phyloP scores from a whole-genome alignment of 768 basidiomycete genomes.

The Boletus subcaerulescens region DNA sequence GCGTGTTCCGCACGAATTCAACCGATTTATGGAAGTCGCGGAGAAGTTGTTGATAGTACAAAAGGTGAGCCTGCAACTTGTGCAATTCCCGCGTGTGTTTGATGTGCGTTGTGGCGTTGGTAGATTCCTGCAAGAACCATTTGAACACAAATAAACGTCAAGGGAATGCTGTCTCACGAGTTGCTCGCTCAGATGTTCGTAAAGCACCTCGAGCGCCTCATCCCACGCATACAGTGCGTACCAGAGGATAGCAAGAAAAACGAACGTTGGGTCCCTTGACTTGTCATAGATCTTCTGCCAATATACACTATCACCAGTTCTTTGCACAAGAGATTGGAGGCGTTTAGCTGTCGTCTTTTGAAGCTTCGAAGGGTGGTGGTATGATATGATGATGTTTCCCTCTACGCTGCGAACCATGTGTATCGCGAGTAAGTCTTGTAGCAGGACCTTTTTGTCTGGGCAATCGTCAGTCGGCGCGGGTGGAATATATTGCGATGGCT shows the following conservation, averaged over 20 bases:
- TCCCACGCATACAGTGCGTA: slow-evolving; percentile 63
- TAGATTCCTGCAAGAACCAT: slow-evolving; percentile 39
- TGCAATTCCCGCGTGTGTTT: slow-evolving; percentile 51
- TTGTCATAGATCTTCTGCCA: slow-evolving; percentile 33
- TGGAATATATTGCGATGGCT: not conserved
- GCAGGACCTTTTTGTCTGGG: slow-evolving; percentile 22
- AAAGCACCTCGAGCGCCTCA: slow-evolving; percentile 51
- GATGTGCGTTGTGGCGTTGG: slow-evolving; percentile 37
- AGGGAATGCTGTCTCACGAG: slow-evolving; percentile 34
- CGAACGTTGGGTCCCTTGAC: slow-evolving; percentile 33
- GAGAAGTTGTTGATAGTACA: slow-evolving; percentile 54
- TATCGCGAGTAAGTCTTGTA: slow-evolving; percentile 38
- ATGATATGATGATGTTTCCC: slow-evolving; percentile 35
- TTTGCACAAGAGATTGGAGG: slow-evolving; percentile 30
- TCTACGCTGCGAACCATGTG: slow-evolving; percentile 35
- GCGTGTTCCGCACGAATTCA: slow-evolving; percentile 45
- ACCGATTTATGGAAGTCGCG: slow-evolving; percentile 54
- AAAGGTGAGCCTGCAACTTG: slow-evolving; percentile 53
- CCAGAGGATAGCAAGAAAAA: slow-evolving; percentile 47
- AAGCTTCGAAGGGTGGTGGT: slow-evolving; percentile 27
- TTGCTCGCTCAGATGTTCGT: slow-evolving; percentile 43
- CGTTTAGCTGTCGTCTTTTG: slow-evolving; percentile 28
- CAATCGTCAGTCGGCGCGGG: not conserved
- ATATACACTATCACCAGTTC: slow-evolving; percentile 36
- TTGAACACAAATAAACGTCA: not conserved